phyloP scores from a whole-genome alignment of 257 asterid genomes.

The Forsythia viridissima region DNA sequence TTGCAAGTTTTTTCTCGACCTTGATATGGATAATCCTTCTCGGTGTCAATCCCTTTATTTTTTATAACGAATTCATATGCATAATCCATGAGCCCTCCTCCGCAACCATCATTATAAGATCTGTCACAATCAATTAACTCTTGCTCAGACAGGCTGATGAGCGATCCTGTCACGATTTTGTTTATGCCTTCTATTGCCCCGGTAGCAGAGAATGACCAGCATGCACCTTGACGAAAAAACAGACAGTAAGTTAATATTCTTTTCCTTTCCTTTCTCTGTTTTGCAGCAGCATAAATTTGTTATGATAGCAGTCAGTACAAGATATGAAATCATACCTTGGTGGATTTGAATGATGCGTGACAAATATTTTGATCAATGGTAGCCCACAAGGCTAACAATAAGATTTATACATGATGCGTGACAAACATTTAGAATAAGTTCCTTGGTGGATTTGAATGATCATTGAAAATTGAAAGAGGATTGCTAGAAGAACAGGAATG shows the following conservation, averaged over 20 bases:
- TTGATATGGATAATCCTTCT: constrained; percentile 72
- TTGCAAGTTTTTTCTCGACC: constrained; percentile 63
- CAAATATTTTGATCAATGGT: not conserved
- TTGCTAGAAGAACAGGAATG: not conserved
- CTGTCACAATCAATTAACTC: constrained; percentile 89
- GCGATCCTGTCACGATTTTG: constrained; percentile 76
- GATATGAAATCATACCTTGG: not conserved
- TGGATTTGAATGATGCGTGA: too few relatives aligned
- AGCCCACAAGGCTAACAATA: not conserved
- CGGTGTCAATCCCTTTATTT: constrained; percentile 85
- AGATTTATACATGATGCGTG: not conserved
- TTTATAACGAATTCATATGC: constrained; percentile 65
- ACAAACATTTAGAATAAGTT: not conserved
- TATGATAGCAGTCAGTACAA: not conserved
- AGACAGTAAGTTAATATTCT: not conserved
- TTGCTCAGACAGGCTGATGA: constrained; percentile 88
- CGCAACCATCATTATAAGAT: constrained; percentile 77
- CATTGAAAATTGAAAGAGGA: not conserved
- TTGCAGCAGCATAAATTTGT: not conserved
- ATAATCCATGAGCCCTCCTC: constrained; percentile 94
- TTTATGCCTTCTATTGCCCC: constrained; percentile 96
- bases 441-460: not conserved
- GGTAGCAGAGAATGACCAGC: constrained; percentile 98
- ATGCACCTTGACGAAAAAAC: constrained; percentile 60
- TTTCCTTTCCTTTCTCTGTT: not conserved